phyloP scores from a whole-genome alignment of 2,329 filamentous ascomycete genomes.

The Sphaerulina vaccinii region DNA sequence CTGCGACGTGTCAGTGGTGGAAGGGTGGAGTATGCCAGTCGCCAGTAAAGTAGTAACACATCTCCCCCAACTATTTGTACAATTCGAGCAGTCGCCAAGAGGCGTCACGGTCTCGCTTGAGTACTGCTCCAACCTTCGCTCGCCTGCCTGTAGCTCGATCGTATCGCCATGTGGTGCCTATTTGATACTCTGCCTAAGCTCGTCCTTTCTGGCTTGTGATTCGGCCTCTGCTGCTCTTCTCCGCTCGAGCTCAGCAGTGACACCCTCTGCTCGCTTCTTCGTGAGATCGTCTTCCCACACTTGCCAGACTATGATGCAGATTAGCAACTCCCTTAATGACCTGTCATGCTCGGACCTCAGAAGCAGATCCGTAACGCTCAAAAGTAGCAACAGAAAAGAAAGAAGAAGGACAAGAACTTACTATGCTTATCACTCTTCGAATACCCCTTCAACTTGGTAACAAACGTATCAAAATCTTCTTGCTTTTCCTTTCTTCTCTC shows the following conservation, averaged over 20 bases:
- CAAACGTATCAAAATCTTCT: constrained; percentile 87
- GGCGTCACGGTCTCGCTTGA: background rate
- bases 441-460: constrained; percentile 78
- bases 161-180: constrained; percentile 5
- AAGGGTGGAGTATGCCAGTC: too few relatives aligned
- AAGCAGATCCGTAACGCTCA: background rate
- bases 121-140: too few relatives aligned
- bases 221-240: constrained; percentile 32
- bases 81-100: background rate
- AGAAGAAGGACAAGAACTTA: constrained; percentile 47
- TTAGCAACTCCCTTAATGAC: too few relatives aligned
- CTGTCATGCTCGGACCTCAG: too few relatives aligned
- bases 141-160: background rate
- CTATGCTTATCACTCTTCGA: constrained; percentile 90
- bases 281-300: constrained; percentile 38
- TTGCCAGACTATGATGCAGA: constrained; percentile 36
- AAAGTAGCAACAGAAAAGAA: background rate
- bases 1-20: too few relatives aligned
- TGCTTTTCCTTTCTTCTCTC: constrained; percentile 73
- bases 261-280: constrained; percentile 26
- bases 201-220: constrained; percentile 32
- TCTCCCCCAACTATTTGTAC: background rate
- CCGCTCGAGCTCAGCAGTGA: constrained; percentile 33
- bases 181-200: constrained; percentile 37
- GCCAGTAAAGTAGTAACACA: too few relatives aligned